Evolutionary conservation across 2,329 filamentous ascomycete genomes (phyloP).

Genomic region (Aureobasidium mangrovei): DNA sequence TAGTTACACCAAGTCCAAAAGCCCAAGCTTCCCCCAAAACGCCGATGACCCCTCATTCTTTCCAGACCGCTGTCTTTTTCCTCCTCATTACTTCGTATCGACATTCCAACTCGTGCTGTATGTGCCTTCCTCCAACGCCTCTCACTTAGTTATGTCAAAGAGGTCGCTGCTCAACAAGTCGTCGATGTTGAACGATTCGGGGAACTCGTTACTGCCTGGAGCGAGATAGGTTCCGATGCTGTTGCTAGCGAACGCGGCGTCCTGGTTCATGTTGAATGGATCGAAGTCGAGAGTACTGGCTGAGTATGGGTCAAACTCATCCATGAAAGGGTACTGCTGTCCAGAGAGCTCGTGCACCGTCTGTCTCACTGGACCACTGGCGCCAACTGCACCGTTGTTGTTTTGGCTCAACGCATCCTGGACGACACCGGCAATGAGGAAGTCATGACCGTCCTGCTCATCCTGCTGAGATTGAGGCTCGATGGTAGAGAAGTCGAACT

Average conservation of each 20-base stretch:
- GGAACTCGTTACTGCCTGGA: conserved; percentile 12
- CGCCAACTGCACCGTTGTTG: conserved; percentile 8
- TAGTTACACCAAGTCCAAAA: not conserved
- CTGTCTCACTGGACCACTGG: conserved; percentile 5
- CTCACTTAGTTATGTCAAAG: conserved; percentile 9
- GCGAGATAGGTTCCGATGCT: conserved; percentile 11
- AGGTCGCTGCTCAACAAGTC: conserved; percentile 12
- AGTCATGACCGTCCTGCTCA: not conserved
- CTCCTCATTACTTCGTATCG: conserved; percentile 4
- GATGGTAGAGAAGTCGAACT: not conserved
- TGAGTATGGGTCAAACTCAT: conserved; percentile 18
- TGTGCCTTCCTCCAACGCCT: not conserved
- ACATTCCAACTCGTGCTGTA: not conserved
- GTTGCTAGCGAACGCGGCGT: conserved; percentile 7
- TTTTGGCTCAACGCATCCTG: not conserved
- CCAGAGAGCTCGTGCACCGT: conserved; percentile 8
- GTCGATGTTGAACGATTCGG: conserved; percentile 15
- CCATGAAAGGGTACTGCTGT: conserved; percentile 16
- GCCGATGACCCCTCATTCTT: conserved; percentile 6
- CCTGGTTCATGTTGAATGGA: conserved; percentile 14
- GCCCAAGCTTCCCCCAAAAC: conserved; percentile 8
- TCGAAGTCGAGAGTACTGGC: conserved; percentile 19
- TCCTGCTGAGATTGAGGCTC: not conserved
- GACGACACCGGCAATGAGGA: not conserved
- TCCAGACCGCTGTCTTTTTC: not conserved